Conservation (phyloP, 345 rosid genomes). For the Hibiscus mutabilis region DNA sequence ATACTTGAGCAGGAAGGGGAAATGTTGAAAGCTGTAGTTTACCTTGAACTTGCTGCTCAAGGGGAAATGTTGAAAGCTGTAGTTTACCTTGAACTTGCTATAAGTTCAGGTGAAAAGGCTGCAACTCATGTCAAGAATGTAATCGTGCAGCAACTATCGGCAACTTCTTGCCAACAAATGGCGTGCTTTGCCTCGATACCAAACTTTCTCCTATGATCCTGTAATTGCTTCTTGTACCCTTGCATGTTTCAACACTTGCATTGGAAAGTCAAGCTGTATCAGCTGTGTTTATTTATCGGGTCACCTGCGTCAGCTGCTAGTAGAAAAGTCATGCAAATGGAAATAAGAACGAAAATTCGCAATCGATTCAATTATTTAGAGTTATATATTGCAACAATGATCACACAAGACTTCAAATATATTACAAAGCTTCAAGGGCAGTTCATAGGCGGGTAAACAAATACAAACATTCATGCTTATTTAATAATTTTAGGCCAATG, state of each 20-base stretch:
- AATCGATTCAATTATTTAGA: not conserved
- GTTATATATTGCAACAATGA: not conserved
- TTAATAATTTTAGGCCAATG: not conserved
- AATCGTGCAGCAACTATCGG: constrained; percentile 53
- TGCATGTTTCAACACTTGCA: not conserved
- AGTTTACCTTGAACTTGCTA: constrained; percentile 82
- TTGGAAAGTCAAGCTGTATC: not conserved
- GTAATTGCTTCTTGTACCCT: not conserved
- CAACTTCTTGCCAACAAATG: constrained; percentile 49
- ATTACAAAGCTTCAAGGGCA: not conserved
- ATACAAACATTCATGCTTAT: not conserved
- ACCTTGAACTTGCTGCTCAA: constrained; percentile 91
- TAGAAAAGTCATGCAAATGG: not conserved
- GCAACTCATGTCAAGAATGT: constrained; percentile 68
- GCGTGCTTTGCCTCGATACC: constrained; percentile 34
- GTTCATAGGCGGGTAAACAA: not conserved
- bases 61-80: constrained; percentile 70
- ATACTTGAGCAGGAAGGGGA: constrained; percentile 61
- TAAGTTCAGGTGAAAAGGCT: constrained; percentile 73
- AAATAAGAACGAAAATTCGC: not conserved
- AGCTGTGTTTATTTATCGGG: not conserved
- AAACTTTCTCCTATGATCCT: not conserved
- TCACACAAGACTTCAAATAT: not conserved
- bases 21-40: constrained; percentile 62
- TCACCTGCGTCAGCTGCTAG: not conserved